These are phyloP conservation scores for Candida sojae DNA, from an alignment of 1,139 yeast species.

Conservation along the genomic window DNA sequence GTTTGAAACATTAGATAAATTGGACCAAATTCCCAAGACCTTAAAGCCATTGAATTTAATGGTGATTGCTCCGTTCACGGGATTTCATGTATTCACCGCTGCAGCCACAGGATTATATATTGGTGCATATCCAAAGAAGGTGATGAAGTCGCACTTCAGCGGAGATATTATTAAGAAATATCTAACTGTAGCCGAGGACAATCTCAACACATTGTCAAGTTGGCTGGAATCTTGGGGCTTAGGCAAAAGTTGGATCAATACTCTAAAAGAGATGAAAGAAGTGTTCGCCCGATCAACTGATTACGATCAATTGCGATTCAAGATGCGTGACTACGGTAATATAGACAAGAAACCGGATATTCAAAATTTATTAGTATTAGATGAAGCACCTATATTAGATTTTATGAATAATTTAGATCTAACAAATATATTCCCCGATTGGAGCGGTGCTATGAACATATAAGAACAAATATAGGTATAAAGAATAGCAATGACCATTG, in stretches of 20 bases:
- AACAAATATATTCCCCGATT: constrained; percentile 23
- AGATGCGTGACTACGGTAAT: constrained; percentile 30
- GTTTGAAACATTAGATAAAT: constrained; percentile 24
- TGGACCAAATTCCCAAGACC: constrained; percentile 23
- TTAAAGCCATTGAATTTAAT: constrained; percentile 27
- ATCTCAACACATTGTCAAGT: constrained; percentile 18
- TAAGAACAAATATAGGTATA: constrained; percentile 8
- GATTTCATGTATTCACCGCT: constrained; percentile 37
- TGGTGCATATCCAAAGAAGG: constrained; percentile 27
- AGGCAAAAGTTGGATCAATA: constrained; percentile 27
- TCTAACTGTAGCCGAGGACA: constrained; percentile 19
- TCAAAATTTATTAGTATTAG: constrained; percentile 17
- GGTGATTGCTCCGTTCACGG: constrained; percentile 42
- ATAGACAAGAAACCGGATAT: constrained; percentile 17
- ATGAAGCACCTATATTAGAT: constrained; percentile 20
- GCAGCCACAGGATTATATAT: constrained; percentile 35
- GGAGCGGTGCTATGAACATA: constrained; percentile 19
- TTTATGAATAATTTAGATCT: constrained; percentile 22
- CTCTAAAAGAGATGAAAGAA: constrained; percentile 20
- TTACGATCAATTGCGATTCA: constrained; percentile 22
- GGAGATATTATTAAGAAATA: constrained; percentile 20
- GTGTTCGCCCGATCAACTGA: constrained; percentile 19
- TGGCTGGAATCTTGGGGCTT: constrained; percentile 29
- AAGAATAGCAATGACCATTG: constrained; percentile 1
- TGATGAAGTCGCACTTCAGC: constrained; percentile 16